These are phyloP conservation scores for Dissophora globulifera DNA, from an alignment of 192 early-diverging fungal genomes.

Conservation along the genomic window DNA sequence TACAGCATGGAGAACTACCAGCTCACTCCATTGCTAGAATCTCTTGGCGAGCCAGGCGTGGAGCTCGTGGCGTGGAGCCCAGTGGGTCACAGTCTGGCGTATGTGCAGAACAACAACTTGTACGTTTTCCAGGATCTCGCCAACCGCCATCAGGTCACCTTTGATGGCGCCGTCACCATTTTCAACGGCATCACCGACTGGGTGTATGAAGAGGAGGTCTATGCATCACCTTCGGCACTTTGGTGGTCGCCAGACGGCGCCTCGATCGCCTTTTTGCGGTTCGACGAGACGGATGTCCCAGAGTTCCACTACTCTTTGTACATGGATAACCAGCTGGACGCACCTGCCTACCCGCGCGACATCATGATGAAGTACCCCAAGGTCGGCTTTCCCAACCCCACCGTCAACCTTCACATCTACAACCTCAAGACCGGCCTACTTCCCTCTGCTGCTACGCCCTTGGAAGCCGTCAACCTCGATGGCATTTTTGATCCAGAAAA, in stretches of 20 bases:
- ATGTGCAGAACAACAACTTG: conserved; percentile 90
- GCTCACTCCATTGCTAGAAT: conserved; percentile 67
- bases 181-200: conserved; percentile 98
- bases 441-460: conserved; percentile 21
- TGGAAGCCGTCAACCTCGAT: conserved; percentile 24
- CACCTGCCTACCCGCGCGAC: conserved; percentile 73
- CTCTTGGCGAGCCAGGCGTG: conserved; percentile 55
- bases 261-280: conserved; percentile 83
- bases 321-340: conserved; percentile 62
- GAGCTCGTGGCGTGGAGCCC: conserved; percentile 85
- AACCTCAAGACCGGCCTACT: conserved; percentile 31
- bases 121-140: conserved; percentile 77
- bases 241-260: conserved; percentile 92
- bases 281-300: conserved; percentile 87
- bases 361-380: conserved; percentile 91
- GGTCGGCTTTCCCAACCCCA: conserved; percentile 88
- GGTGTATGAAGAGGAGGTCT: conserved; percentile 98
- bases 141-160: conserved; percentile 80
- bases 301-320: conserved; percentile 81
- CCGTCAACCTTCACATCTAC: conserved; percentile 78
- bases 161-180: conserved; percentile 81
- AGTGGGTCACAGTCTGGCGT: conserved; percentile 78
- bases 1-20: conserved; percentile 72
- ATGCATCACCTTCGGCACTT: conserved; percentile 68
- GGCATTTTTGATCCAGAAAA: conserved; percentile 72